Base-by-base conservation (phyloP, 1,284 basidiomycete genomes). In the Meripilus lineatus region DNA sequence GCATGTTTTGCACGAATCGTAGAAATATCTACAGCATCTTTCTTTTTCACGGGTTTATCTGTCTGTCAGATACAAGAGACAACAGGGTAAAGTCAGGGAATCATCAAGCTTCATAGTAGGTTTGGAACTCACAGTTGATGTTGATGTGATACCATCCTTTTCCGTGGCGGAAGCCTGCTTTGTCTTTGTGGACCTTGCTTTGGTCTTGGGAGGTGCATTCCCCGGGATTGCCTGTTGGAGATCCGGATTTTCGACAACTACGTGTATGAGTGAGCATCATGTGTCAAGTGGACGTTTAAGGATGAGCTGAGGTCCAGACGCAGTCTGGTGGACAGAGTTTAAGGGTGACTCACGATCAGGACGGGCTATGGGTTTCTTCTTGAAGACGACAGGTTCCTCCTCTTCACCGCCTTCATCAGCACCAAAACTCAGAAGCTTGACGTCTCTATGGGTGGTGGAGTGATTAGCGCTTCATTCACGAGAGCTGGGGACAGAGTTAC, bases 351-450 rank as follows among this genome's bases (percentile, higher is more conserved):
- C 59, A 93, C 90, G 62, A 68, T 93, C 90, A 26, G 84, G 87
- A 25, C 90, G 71, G 14, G 75, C 81, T 35, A 93, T 86, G 1
- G 81, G 75, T 61, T 91, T 93, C 69, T 89, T 88, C 65, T 82
- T 84, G 50, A 81, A 72, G 2, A 66, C 57, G 2, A 71, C 58
- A 4, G 69, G 58, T 3, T 69, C 70, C 17, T 74, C 73, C 37
- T 72, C 79, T n/a, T 67, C 75, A 17, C 57, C 74, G 18, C 77
- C 87, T 44, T 85, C 89, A 23, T 91, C 88, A 5, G 74, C 87
- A 14, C 84, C 92, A 61, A 97, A 97, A 41, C 90, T 93, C 44
- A 96, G 64, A 10, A 97, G 64, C 42, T 84, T 87, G 3, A 89
- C 87, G 54, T 97, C 90, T 63, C 92, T 96, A 48, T 8, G 24